Evolutionary conservation across 2,329 filamentous ascomycete genomes (phyloP).

Genomic region (Fusarium tjaetaba): DNA sequence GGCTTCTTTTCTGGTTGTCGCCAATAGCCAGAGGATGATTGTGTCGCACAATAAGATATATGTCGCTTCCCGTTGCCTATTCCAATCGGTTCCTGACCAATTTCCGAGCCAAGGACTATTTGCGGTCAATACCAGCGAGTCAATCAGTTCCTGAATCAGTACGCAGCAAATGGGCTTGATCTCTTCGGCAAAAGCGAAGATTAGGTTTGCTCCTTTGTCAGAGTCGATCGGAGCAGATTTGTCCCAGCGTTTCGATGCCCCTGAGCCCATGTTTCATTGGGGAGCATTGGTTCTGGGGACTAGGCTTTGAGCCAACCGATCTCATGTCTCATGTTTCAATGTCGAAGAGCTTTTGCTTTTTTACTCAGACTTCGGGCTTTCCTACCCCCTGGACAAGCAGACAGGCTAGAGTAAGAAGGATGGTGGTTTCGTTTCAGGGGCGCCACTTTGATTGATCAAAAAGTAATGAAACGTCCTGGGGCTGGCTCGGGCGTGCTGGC

Average conservation of each 20-base stretch:
- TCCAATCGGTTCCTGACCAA: slow-evolving; percentile 20
- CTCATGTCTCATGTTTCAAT: slow-evolving; percentile 40
- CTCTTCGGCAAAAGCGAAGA: slow-evolving; percentile 1
- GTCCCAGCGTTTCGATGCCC: slow-evolving; percentile 24
- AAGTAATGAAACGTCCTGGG: slow-evolving; percentile 26
- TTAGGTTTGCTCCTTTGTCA: slow-evolving; percentile 26
- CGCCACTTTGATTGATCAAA: slow-evolving; percentile 17
- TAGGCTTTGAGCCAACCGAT: slow-evolving; percentile 36
- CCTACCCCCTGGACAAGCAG: slow-evolving; percentile 3
- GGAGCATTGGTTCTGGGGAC: slow-evolving; percentile 34
- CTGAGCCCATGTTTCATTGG: slow-evolving; percentile 40
- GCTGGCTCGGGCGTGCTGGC: slow-evolving; percentile 20
- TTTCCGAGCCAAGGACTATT: slow-evolving; percentile 21
- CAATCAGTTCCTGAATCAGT: not conserved
- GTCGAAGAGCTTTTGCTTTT: slow-evolving; percentile 36
- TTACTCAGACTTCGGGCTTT: slow-evolving; percentile 28
- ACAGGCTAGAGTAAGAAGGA: slow-evolving; percentile 5
- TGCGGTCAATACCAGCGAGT: slow-evolving; percentile 12
- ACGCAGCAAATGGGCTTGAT: not conserved
- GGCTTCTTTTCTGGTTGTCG: not conserved
- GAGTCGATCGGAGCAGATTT: slow-evolving; percentile 19
- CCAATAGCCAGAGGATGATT: slow-evolving; percentile 25
- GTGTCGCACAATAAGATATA: slow-evolving; percentile 29
- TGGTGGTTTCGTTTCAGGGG: slow-evolving; percentile 23
- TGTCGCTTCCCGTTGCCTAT: slow-evolving; percentile 31